phyloP scores from a whole-genome alignment of 352 stramenopile species.

The Phytophthora fragariaefolia region DNA sequence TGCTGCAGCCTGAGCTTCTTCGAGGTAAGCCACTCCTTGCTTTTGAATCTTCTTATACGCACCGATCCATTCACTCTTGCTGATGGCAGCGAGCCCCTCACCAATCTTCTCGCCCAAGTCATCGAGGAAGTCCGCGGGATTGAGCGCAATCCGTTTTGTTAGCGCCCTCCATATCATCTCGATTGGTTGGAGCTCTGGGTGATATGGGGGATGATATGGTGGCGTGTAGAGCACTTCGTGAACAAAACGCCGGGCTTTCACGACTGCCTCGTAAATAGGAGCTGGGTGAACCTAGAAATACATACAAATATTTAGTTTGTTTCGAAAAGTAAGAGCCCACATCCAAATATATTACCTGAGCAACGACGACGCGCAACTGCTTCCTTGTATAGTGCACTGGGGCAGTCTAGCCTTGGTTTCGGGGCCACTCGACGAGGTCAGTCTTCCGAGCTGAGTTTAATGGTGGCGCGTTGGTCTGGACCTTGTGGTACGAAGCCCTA shows the following conservation, averaged over 20 bases:
- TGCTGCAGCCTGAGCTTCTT: background rate
- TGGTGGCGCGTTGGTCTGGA: too few relatives aligned
- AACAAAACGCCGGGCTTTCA: background rate
- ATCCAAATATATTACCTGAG: background rate
- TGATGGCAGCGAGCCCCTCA: background rate
- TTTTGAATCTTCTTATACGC: background rate
- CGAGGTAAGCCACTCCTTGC: background rate
- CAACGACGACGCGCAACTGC: background rate
- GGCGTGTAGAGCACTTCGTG: background rate
- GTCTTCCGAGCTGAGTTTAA: conserved; percentile 18
- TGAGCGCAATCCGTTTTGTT: background rate
- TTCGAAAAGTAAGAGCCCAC: background rate
- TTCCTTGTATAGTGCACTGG: background rate
- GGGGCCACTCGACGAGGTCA: too few relatives aligned
- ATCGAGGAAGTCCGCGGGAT: background rate
- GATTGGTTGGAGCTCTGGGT: background rate
- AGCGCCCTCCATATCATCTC: background rate
- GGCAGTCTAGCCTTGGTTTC: background rate
- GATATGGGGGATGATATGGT: background rate
- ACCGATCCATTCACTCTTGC: background rate
- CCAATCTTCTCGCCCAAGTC: background rate
- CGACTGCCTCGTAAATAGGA: background rate
- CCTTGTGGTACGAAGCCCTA: too few relatives aligned
- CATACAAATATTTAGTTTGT: background rate
- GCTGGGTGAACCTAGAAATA: background rate